Percentiles rank a stretch among this genome's conserved stretches.
Conservation (phyloP, 352 stramenopile genomes). For the Pythium guiyangense region DNA sequence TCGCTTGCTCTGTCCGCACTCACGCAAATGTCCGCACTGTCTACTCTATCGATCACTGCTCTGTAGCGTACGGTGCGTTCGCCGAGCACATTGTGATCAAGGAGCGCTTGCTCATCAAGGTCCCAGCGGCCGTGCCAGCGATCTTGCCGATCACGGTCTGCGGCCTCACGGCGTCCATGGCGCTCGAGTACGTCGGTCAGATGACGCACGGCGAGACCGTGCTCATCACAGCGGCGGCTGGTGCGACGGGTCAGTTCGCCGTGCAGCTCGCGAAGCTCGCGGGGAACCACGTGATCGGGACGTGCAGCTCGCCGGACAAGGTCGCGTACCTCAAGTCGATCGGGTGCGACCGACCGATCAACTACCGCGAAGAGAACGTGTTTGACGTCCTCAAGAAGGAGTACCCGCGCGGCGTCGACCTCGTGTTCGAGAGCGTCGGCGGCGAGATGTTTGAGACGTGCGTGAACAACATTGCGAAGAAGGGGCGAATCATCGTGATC, state of each 20-base stretch:
- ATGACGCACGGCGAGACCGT: slow-evolving; percentile 41
- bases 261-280: slow-evolving; percentile 72
- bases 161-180: slow-evolving; percentile 35
- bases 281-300: slow-evolving; percentile 64
- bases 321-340: slow-evolving; percentile 56
- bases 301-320: slow-evolving; percentile 71
- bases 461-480: slow-evolving; percentile 25
- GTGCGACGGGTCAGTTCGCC: slow-evolving; percentile 63
- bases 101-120: slow-evolving; percentile 21
- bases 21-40: not conserved
- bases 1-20: not conserved
- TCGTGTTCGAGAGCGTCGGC: slow-evolving; percentile 44
- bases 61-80: slow-evolving; percentile 33
- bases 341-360: slow-evolving; percentile 60
- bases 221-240: slow-evolving; percentile 37
- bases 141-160: slow-evolving; percentile 38
- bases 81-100: slow-evolving; percentile 30
- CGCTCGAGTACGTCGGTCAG: slow-evolving; percentile 35
- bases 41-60: not conserved
- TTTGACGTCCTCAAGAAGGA: slow-evolving; percentile 42
- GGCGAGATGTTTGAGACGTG: slow-evolving; percentile 36
- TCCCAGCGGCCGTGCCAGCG: slow-evolving; percentile 16
- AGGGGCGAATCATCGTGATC: slow-evolving; percentile 41
- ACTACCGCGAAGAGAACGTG: slow-evolving; percentile 67
- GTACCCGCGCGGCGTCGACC: slow-evolving; percentile 35